Percentiles rank a stretch among this genome's conserved stretches.
Conservation (phyloP, 2,329 filamentous ascomycete genomes). For the Paecilomyces dactylethromorphus region DNA sequence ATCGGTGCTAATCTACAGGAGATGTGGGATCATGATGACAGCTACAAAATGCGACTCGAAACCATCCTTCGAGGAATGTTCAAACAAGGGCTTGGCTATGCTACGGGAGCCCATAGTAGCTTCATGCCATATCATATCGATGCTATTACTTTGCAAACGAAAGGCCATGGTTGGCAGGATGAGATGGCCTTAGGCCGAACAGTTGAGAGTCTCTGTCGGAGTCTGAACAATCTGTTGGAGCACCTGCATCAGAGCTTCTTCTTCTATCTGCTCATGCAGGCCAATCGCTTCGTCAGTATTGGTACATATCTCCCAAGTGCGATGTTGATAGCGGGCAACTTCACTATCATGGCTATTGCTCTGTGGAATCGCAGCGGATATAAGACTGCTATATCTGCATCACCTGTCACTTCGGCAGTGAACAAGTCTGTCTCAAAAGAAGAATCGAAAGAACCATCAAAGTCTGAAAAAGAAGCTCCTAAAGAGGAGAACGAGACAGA, state of each 20-base stretch:
- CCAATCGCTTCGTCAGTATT: constrained; percentile 92
- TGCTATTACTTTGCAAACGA: constrained; percentile 85
- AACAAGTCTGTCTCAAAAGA: constrained; percentile 14
- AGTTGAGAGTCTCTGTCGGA: constrained; percentile 84
- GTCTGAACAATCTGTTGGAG: constrained; percentile 91
- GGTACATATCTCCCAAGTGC: constrained; percentile 94
- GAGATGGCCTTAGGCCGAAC: constrained; percentile 92
- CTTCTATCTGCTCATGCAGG: constrained; percentile 92
- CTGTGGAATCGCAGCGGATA: constrained; percentile 88
- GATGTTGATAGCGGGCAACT: constrained; percentile 93
- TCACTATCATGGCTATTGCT: constrained; percentile 89
- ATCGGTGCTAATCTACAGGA: constrained; percentile 77
- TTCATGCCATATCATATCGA: constrained; percentile 99
- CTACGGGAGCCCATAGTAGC: constrained; percentile 83
- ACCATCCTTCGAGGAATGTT: constrained; percentile 92
- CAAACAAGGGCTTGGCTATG: constrained; percentile 81
- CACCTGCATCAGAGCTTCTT: constrained; percentile 99
- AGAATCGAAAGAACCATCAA: constrained; percentile 7
- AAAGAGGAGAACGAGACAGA: constrained; percentile 11
- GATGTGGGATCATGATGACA: constrained; percentile 71
- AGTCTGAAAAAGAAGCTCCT: constrained; percentile 10
- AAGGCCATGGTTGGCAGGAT: constrained; percentile 90
- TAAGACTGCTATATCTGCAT: constrained; percentile 19
- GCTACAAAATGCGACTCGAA: constrained; percentile 71
- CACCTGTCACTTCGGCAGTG: constrained; percentile 4